phyloP scores from a whole-genome alignment of 805 yeast species.

The Teunomyces gatunensis region DNA sequence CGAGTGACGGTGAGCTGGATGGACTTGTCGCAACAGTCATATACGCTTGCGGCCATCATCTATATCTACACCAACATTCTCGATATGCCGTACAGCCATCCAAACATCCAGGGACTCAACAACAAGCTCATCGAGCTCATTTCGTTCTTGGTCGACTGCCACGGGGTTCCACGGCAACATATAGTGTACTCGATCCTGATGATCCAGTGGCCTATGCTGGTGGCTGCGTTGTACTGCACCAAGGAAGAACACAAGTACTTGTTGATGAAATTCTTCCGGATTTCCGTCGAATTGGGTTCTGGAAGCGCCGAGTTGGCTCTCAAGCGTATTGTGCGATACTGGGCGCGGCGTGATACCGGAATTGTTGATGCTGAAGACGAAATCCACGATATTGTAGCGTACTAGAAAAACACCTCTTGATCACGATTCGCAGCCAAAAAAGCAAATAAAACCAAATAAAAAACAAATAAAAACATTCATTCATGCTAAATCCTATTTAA shows the following conservation, averaged over 20 bases:
- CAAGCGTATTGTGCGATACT: constrained; percentile 22
- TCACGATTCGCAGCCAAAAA: constrained; percentile 1
- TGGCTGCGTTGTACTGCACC: constrained; percentile 47
- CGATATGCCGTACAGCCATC: constrained; percentile 29
- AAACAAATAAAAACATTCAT: not conserved
- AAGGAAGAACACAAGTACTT: constrained; percentile 31
- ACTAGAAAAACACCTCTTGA: constrained; percentile 14
- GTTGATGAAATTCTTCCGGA: constrained; percentile 41
- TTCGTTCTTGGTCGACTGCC: constrained; percentile 19
- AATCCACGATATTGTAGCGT: constrained; percentile 31
- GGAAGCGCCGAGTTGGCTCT: constrained; percentile 48
- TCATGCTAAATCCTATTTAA: not conserved
- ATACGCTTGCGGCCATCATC: constrained; percentile 33
- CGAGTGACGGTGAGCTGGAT: constrained; percentile 45
- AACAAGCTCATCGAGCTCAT: constrained; percentile 23
- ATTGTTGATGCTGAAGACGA: constrained; percentile 8
- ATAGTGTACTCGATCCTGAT: constrained; percentile 40
- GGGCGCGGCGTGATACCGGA: constrained; percentile 25
- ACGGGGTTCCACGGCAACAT: constrained; percentile 15
- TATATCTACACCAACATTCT: constrained; percentile 33
- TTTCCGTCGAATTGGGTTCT: constrained; percentile 43
- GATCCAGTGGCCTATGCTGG: constrained; percentile 55
- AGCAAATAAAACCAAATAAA: not conserved
- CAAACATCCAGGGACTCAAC: constrained; percentile 32
- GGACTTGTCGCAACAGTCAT: constrained; percentile 53